phyloP scores from a whole-genome alignment of 2,329 filamentous ascomycete species.

The Fusarium sp. region DNA sequence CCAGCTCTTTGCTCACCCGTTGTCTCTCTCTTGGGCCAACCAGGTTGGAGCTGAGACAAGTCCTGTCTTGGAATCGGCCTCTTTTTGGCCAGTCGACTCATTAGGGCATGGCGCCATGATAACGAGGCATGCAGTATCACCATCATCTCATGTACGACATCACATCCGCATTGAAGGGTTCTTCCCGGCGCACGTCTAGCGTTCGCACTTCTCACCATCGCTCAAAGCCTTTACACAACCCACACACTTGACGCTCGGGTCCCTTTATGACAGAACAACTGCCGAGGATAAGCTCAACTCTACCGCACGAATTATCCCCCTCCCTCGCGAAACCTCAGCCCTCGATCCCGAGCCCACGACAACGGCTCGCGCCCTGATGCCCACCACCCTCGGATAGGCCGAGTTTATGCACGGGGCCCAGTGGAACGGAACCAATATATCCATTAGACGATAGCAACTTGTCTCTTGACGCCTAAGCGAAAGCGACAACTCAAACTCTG shows the following conservation, averaged over 20 bases:
- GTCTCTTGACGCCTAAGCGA: neutral
- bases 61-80: neutral
- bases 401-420: constrained; percentile 3
- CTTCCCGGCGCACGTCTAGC: too few species aligned
- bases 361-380: neutral
- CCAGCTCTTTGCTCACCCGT: neutral
- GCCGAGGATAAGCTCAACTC: constrained; percentile 19
- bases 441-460: neutral
- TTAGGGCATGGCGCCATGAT: neutral
- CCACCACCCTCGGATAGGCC: neutral
- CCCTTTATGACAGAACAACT: constrained; percentile 23
- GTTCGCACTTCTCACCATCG: neutral
- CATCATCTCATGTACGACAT: too few species aligned
- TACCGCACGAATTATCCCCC: constrained; percentile 1
- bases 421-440: neutral
- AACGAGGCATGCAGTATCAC: neutral
- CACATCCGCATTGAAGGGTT: too few species aligned
- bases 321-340: neutral
- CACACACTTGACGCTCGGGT: neutral
- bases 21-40: constrained; percentile 9
- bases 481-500: neutral
- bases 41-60: neutral
- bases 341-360: constrained; percentile 2
- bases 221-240: neutral
- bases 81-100: neutral